Evolutionary conservation across 2,329 filamentous ascomycete genomes (phyloP), one percentile per base, ranked within the genome.

Genomic region (Xylariaceae sp.): DNA sequence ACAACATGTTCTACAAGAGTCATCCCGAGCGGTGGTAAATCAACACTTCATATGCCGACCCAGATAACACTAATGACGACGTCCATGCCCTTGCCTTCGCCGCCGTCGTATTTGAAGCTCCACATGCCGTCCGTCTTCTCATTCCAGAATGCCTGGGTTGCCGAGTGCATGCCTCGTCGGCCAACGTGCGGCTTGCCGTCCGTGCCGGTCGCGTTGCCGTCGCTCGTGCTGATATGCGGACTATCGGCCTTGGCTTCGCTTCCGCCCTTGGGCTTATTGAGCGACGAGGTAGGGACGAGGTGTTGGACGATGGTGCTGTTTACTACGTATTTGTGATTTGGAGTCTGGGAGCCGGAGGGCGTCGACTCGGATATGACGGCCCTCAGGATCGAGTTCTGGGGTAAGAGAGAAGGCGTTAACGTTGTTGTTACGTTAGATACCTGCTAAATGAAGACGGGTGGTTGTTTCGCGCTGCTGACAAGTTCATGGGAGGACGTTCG

Each of bases 301-400:
- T 98, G 93, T 80, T 99, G 93, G 66, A 98, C 96, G 71, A 98
- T 97, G 64, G 93, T 98, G 80, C 91, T 96, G 82, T 96, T 98
- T 78, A 96, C 92, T 66, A 92, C 91, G 78, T 93, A 98, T 77
- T 98, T 98, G 85, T 88, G 96, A 16, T 79, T 75, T 4, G 90
- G 88, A 21, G 84, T 78, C 23, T 80, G 75, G 58, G 80, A 78
- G 59, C 81, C 76, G 46, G 81, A 73, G 18, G 84, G 81, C 18
- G 83, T 85, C 48, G 88, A 87, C 72, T 93, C 89, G 64, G 88
- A 87, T 74, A 93, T 91, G 63, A 93, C 81, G 50, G 86, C 82
- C 70, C 89, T 86, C 63, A 95, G 86, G 72, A 93, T 89, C 53
- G 81, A 84, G 79, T 89, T 90, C 89, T 91, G 66, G 53, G 16